Evolutionary conservation across 495 filamentous ascomycete species (phyloP).

Genomic region (Penicillium paxilli): DNA sequence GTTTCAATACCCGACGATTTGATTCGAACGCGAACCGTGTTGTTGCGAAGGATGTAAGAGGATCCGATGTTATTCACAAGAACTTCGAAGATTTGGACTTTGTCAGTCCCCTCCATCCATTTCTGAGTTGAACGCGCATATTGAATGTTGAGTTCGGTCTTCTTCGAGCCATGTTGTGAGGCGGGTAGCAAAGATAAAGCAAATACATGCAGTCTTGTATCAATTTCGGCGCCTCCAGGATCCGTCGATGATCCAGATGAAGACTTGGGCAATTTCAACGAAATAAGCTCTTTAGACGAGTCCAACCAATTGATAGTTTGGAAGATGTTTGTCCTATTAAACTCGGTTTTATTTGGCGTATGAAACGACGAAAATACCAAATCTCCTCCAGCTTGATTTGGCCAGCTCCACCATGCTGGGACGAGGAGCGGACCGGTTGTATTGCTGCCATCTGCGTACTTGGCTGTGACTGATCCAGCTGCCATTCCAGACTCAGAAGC

Average conservation of each 20-base stretch:
- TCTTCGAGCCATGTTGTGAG: neutral
- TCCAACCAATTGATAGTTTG: conserved; percentile 48
- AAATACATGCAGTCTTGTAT: conserved; percentile 27
- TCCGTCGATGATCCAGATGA: conserved; percentile 16
- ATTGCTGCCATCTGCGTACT: conserved; percentile 44
- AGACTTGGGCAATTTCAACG: conserved; percentile 38
- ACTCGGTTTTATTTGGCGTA: conserved; percentile 44
- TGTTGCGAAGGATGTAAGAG: conserved; percentile 37
- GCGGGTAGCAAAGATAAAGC: conserved; percentile 23
- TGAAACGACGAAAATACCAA: conserved; percentile 50
- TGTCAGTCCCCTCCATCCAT: conserved; percentile 40
- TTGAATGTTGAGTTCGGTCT: conserved; percentile 36
- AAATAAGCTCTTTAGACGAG: conserved; percentile 42
- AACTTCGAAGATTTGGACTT: conserved; percentile 52
- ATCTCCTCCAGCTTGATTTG: conserved; percentile 50
- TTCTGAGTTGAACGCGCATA: conserved; percentile 55
- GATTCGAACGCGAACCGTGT: conserved; percentile 37
- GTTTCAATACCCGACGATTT: conserved; percentile 38
- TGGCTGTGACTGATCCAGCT: conserved; percentile 45
- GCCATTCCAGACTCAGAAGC: conserved; percentile 45
- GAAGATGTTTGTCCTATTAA: conserved; percentile 54
- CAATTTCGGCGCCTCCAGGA: conserved; percentile 17
- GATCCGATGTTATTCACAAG: conserved; percentile 51
- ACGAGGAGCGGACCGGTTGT: conserved; percentile 43
- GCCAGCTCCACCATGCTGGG: conserved; percentile 47